A percentile compares a stretch with the other conserved stretches of the same genome.
Evolutionary conservation across 2,329 filamentous ascomycete genomes (phyloP).

Genomic region (Aspergillus carbonarius): DNA sequence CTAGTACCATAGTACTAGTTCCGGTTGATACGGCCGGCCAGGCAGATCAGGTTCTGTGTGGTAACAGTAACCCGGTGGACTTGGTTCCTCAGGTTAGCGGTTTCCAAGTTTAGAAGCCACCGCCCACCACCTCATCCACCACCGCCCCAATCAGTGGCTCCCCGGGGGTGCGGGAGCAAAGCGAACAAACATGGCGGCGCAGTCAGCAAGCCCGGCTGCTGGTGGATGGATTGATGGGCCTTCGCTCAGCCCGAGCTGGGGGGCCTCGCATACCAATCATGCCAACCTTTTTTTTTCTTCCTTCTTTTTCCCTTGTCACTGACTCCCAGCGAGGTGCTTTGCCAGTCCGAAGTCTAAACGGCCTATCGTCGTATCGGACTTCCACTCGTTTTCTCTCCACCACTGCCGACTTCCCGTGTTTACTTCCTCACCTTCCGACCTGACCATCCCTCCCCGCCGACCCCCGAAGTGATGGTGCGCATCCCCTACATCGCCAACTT

Average conservation of each 20-base stretch:
- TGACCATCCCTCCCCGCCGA: slow-evolving; percentile 15
- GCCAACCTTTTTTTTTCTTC: slow-evolving; percentile 12
- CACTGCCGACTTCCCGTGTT: slow-evolving; percentile 14
- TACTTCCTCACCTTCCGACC: slow-evolving; percentile 12
- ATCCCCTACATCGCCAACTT: slow-evolving; percentile 21
- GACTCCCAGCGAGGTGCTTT: background rate
- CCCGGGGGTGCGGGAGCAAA: slow-evolving; percentile 12
- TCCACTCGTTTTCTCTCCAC: slow-evolving; percentile 3
- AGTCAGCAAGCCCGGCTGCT: slow-evolving; percentile 4
- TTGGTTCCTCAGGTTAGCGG: slow-evolving; percentile 11
- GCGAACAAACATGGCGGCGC: slow-evolving; percentile 22
- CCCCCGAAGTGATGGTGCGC: slow-evolving; percentile 21
- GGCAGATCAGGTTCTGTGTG: background rate
- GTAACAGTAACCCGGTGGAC: background rate
- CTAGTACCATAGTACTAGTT: too few species aligned
- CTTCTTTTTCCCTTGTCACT: slow-evolving; percentile 4
- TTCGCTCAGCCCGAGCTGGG: background rate
- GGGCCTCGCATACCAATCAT: slow-evolving; percentile 13
- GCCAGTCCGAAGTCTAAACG: slow-evolving; percentile 8
- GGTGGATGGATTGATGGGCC: background rate
- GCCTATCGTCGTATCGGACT: slow-evolving; percentile 7
- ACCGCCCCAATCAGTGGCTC: slow-evolving; percentile 1
- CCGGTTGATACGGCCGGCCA: background rate
- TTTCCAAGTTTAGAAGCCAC: slow-evolving; percentile 23
- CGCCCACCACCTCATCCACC: slow-evolving; percentile 7